Evolutionary conservation across 2,329 filamentous ascomycete species (phyloP).

Genomic region (Ascocoryne sarcoides): DNA sequence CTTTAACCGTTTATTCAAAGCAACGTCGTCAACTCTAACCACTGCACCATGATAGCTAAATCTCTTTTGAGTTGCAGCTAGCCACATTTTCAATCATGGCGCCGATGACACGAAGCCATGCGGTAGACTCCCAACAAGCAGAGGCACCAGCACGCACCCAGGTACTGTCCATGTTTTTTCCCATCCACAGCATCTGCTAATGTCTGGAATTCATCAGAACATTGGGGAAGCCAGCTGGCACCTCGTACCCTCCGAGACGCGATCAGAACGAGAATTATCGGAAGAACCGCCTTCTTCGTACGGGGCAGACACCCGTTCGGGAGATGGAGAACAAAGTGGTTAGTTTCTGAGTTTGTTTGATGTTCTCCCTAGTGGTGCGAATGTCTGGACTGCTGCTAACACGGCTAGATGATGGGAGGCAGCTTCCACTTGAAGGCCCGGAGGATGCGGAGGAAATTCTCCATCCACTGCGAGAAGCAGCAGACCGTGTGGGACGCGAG

Average conservation of each 20-base stretch:
- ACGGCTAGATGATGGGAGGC: conserved; percentile 13
- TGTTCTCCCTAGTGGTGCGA: background rate
- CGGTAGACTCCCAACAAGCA: conserved; percentile 13
- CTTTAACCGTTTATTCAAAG: no score
- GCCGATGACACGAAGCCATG: conserved; percentile 24
- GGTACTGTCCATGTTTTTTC: background rate
- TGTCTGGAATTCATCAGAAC: conserved; percentile 12
- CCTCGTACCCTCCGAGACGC: conserved; percentile 20
- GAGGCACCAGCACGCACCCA: conserved; percentile 8
- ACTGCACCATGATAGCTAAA: no score
- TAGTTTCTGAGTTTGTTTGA: conserved; percentile 21
- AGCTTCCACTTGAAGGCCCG: conserved; percentile 25
- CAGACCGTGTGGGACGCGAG: conserved; percentile 65
- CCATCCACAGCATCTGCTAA: conserved; percentile 3
- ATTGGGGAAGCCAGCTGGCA: conserved; percentile 27
- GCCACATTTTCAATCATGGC: conserved; percentile 19
- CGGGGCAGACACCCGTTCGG: conserved; percentile 29
- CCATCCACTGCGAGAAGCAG: conserved; percentile 53
- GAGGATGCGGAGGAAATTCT: conserved; percentile 40
- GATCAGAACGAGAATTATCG: conserved; percentile 25
- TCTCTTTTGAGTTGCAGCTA: no score
- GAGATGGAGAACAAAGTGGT: conserved; percentile 22
- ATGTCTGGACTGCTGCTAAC: no score
- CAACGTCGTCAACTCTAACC: no score
- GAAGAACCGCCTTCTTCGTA: conserved; percentile 26